Conservation (phyloP, 495 filamentous ascomycete genomes). For the Barbatosphaeria neglecta region DNA sequence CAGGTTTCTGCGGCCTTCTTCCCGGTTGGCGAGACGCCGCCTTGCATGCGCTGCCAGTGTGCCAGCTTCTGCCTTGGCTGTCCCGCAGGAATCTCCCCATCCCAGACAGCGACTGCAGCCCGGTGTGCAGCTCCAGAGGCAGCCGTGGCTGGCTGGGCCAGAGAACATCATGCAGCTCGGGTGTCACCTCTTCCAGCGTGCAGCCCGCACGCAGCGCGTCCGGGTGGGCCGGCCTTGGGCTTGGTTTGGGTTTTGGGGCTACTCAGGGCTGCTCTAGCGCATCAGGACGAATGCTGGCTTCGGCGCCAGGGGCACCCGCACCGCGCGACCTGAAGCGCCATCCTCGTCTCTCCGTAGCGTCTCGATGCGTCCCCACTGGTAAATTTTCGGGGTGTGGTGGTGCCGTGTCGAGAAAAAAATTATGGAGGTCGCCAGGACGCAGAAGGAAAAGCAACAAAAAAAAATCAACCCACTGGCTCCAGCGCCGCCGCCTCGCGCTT, state of each 20-base stretch:
- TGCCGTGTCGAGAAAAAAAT: background rate
- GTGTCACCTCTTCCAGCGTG: background rate
- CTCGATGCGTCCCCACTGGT: background rate
- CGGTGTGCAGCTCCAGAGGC: too few species aligned
- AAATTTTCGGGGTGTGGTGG: background rate
- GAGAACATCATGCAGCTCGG: too few species aligned
- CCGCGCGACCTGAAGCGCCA: background rate
- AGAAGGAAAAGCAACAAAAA: background rate
- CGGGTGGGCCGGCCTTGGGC: background rate
- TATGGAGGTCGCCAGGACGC: too few species aligned
- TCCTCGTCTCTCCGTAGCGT: background rate
- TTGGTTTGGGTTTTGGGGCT: too few species aligned
- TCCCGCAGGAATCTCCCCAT: background rate
- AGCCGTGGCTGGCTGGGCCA: too few species aligned
- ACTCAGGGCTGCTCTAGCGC: too few species aligned
- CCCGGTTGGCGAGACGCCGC: background rate
- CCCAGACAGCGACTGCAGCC: too few species aligned
- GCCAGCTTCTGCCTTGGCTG: background rate
- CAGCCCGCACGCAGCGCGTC: background rate
- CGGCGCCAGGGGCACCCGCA: too few species aligned
- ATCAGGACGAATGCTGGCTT: background rate
- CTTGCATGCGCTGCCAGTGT: background rate
- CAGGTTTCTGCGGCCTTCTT: background rate
- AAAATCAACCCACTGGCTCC: background rate
- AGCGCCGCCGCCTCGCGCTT: background rate